Evolutionary conservation across 1,284 basidiomycete species (phyloP).

Genomic region (Cutaneotrichosporon daszewskae): DNA sequence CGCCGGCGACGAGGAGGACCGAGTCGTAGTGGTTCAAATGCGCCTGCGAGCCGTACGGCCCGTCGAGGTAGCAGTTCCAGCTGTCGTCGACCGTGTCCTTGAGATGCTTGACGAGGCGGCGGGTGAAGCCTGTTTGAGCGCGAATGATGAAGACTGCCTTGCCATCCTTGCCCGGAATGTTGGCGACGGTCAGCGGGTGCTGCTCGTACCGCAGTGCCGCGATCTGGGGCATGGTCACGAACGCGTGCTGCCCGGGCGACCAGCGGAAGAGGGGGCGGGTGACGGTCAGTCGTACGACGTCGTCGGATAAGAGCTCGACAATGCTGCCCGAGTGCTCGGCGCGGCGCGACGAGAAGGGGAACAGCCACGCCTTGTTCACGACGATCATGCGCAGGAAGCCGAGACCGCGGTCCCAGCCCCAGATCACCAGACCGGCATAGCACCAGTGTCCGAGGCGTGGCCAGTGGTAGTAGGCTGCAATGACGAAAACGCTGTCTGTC

Average conservation of each 20-base stretch:
- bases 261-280: constrained; percentile 20
- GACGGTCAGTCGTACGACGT: constrained; percentile 35
- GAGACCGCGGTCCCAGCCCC: constrained; percentile 60
- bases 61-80: constrained; percentile 34
- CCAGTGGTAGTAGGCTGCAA: constrained; percentile 20
- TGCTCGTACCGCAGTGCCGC: constrained; percentile 39
- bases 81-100: constrained; percentile 11
- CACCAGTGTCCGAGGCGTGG: constrained; percentile 3
- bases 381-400: constrained; percentile 54
- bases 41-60: constrained; percentile 34
- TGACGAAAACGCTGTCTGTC: constrained; percentile 18
- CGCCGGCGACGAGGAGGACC: constrained; percentile 38
- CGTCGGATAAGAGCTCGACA: constrained; percentile 51
- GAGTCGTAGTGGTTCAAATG: constrained; percentile 25
- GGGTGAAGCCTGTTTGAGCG: constrained; percentile 31
- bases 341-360: constrained; percentile 26
- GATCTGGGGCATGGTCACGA: constrained; percentile 35
- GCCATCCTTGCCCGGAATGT: constrained; percentile 15
- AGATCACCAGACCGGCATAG: constrained; percentile 44
- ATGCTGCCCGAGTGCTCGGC: constrained; percentile 28
- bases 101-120: constrained; percentile 22
- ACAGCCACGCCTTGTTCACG: constrained; percentile 53
- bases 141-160: constrained; percentile 14
- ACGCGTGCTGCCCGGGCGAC: constrained; percentile 39
- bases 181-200: constrained; percentile 41